Conservation (phyloP, 768 basidiomycete species). For the Neoboletus brunneissimus region DNA sequence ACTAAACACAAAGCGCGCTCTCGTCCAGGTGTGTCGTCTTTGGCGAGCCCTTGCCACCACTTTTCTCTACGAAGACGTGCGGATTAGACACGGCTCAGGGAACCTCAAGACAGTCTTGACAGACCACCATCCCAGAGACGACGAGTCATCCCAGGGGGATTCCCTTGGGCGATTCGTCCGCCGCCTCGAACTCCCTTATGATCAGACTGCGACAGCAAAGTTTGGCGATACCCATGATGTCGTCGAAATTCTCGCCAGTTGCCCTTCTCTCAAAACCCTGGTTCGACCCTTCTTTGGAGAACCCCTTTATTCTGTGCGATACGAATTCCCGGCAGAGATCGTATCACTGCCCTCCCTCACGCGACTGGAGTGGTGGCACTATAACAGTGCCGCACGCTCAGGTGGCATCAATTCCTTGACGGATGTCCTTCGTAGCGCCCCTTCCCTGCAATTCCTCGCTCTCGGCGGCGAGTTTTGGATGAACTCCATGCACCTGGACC, state of each 20-base stretch:
- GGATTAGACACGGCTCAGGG: conserved; percentile 34
- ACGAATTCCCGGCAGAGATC: conserved; percentile 51
- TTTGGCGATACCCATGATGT: conserved; percentile 32
- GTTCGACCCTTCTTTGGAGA: conserved; percentile 42
- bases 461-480: conserved; percentile 46
- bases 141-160: conserved; percentile 16
- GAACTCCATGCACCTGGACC: conserved; percentile 15
- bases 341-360: conserved; percentile 49
- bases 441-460: conserved; percentile 57
- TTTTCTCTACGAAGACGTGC: conserved; percentile 55
- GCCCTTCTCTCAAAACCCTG: conserved; percentile 52
- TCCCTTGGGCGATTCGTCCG: conserved; percentile 42
- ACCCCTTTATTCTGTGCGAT: conserved; percentile 35
- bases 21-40: conserved; percentile 54
- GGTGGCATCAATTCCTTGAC: conserved; percentile 65
- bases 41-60: conserved; percentile 50
- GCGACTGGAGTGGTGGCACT: conserved; percentile 70
- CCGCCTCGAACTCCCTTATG: conserved; percentile 58
- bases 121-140: conserved; percentile 3
- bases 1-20: conserved; percentile 36
- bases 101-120: conserved; percentile 35
- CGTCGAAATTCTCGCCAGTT: conserved; percentile 47
- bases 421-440: conserved; percentile 49
- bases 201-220: conserved; percentile 43
- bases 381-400: conserved; percentile 51